phyloP scores from a whole-genome alignment of 768 basidiomycete genomes.

The Auriscalpium orientale region DNA sequence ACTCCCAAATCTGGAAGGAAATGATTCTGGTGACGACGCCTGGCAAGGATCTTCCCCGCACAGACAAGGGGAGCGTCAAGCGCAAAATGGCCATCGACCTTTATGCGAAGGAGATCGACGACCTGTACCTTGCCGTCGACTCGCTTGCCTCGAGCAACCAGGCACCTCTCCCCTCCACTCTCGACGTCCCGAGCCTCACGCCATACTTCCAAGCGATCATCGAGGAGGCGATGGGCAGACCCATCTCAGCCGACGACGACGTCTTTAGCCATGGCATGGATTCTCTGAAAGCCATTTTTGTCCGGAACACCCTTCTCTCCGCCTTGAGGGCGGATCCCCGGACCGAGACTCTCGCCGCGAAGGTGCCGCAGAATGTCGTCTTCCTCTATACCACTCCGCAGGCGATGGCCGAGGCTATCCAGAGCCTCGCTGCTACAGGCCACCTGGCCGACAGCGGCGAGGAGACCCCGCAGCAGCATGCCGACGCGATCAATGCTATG shows the following conservation, averaged over 20 bases:
- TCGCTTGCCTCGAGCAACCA: constrained; percentile 1
- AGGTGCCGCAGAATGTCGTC: constrained; percentile 6
- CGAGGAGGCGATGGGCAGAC: constrained; percentile 6
- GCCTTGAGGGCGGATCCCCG: neutral
- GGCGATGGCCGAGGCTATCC: constrained; percentile 1
- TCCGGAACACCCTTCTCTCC: constrained; percentile 3
- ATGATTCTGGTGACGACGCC: constrained; percentile 18
- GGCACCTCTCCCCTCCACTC: neutral
- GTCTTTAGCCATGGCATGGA: constrained; percentile 4
- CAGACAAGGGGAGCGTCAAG: constrained; percentile 14
- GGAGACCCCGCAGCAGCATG: constrained; percentile 3
- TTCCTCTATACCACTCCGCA: constrained; percentile 1
- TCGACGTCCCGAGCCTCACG: neutral
- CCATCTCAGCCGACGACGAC: neutral
- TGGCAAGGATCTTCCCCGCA: constrained; percentile 12
- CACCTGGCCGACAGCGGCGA: constrained; percentile 1
- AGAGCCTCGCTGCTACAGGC: neutral
- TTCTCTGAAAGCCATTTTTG: constrained; percentile 6
- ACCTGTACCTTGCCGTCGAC: constrained; percentile 8
- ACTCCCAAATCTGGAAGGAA: constrained; percentile 20
- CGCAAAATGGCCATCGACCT: constrained; percentile 8
- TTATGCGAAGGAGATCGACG: constrained; percentile 13
- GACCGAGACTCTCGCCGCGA: neutral
- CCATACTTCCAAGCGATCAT: constrained; percentile 4
- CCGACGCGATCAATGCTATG: neutral